Evolutionary conservation across 1,139 yeast species (phyloP), one percentile per base, ranked within the genome.

Genomic region (Blastobotrys elegans): DNA sequence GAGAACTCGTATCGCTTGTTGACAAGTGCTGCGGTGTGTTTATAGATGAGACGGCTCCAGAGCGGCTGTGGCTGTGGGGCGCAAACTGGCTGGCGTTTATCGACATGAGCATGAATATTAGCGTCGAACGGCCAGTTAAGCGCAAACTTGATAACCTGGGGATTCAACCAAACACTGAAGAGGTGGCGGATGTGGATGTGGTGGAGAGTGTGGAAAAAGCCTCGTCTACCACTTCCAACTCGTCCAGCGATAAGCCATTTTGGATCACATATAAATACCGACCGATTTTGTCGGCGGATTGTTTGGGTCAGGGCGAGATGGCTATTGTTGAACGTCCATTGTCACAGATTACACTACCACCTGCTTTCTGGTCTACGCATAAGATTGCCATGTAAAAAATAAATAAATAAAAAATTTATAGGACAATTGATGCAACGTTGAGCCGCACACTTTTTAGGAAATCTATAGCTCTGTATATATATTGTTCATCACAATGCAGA

Each of bases 51-150:
- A 48, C 55, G 2, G 59, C 65, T 39, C 60, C 69, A 1, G 70
- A 75, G 45, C 68, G 76, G 39, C 70, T 84, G 24, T 90, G 97
- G 97, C 66, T 89, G 18, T 89, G 86, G 77, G 96, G 97, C 2
- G 75, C 86, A n/a, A 77, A 78, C 45, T 92, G 96, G 95, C 62
- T 90, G 18, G 77, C 84, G 7, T 85, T 76, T 62, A 76, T 92
- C 46, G 92, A 90, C 63, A 69, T 86, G 53, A 65, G 74, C n/a
- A 64, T 74, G 49, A 80, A 83, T 57, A 69, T 83, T 47, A 85
- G 88, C 22, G 57, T 65, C 7, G 66, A 62, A 31, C 59, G 67
- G 48, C 64, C 66, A 44, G 56, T 61, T 26, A 66, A 69, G 56
- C 67, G 76, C 30, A 71, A 68, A 50, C 77, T 84, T 56, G 85